Base-by-base conservation (phyloP, 805 yeast genomes). In the Scheffersomyces lignosus region DNA sequence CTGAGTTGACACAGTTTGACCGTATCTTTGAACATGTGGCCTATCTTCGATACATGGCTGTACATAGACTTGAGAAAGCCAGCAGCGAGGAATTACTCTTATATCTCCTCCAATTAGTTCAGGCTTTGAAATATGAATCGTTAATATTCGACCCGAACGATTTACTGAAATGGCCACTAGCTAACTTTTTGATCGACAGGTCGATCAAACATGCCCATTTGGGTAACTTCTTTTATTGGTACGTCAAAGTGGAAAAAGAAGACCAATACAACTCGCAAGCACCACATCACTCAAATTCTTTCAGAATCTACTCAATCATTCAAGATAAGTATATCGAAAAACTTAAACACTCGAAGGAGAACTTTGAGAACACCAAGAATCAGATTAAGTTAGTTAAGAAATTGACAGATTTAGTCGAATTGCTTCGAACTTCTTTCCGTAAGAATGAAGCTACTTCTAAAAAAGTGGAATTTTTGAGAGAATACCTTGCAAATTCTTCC, bases 141-240 rank as follows among this genome's bases (percentile, higher is more conserved):
- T 38, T 60, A 27, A 56, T 33, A 15, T 44, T 47, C 45, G 48
- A 45, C 6, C 52, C 48, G 15, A 37, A 40, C 12, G 43, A 42
- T 25, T 31, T 40, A 36, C 59, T 38, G 41, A 66, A 55, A 12
- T 81, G 91, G 0, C 88, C 90, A 0, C 62, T 85, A 34, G 86
- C 87, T 1, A 77, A 78, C 35, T 89, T 91, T 53, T 64, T 93
- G 27, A 81, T 90, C 28, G 80, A 80, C 18, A 71, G 91, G 31
- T 81, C 96, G 0, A 67, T 81, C 1, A 65, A 74, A 14, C 85
- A 83, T 53, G 74, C 76, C 15, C 67, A 75, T 14, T 66, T 95
- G 27, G 93, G 96, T 0, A 89, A 82, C 53, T 87, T 77, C 53
- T 79, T 95, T 43, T 90, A 87, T 58, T 93, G 99, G 98, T 87